Evolutionary conservation across 2,329 filamentous ascomycete species (phyloP).

Genomic region (Fusarium secorum): DNA sequence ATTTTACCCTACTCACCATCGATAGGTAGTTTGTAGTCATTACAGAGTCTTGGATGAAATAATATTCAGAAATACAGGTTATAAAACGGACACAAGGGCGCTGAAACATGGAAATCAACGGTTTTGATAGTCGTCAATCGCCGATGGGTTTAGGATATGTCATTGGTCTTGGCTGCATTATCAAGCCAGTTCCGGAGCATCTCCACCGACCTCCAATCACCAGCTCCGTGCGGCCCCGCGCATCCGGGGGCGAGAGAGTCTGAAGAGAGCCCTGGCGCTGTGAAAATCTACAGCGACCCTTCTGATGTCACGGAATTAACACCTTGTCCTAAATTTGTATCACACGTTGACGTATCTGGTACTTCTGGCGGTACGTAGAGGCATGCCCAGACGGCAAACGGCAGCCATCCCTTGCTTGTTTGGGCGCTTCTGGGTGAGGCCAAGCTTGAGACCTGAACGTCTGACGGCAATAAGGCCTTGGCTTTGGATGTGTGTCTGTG

Average conservation of each 20-base stretch:
- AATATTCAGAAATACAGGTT: conserved; percentile 19
- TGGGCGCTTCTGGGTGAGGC: neutral
- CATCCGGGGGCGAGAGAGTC: conserved; percentile 15
- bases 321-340: conserved; percentile 15
- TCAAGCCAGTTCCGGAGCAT: conserved; percentile 25
- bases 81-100: conserved; percentile 3
- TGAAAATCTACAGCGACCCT: neutral
- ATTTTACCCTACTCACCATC: neutral
- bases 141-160: conserved; percentile 21
- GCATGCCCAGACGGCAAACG: conserved; percentile 32
- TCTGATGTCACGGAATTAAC: conserved; percentile 24
- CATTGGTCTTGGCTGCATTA: conserved; percentile 16
- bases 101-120: neutral
- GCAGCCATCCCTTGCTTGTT: conserved; percentile 20
- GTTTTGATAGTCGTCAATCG: conserved; percentile 14
- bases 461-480: conserved; percentile 20
- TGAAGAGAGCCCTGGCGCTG: neutral
- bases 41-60: neutral
- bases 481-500: conserved; percentile 3
- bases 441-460: conserved; percentile 23
- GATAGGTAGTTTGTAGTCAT: neutral
- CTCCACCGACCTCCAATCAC: conserved; percentile 34
- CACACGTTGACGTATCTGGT: conserved; percentile 12
- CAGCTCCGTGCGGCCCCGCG: conserved; percentile 18
- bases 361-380: conserved; percentile 18